Percentiles rank a stretch among this genome's conserved stretches.
Evolutionary conservation across 164 flowering plant species (phyloP).

Genomic region (Nymphaea colorata): DNA sequence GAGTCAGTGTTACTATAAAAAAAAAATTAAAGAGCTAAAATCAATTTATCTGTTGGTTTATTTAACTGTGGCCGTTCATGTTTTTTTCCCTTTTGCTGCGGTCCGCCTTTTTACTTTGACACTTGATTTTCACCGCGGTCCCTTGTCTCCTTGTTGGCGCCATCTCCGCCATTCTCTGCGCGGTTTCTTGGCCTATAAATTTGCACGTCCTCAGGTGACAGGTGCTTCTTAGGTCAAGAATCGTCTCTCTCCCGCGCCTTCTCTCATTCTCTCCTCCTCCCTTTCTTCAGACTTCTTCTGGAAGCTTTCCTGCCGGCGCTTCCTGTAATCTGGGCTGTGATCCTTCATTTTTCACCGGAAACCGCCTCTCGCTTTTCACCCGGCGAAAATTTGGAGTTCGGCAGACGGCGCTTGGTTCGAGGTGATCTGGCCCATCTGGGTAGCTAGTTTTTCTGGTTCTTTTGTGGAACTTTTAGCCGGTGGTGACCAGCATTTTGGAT

Average conservation of each 20-base stretch:
- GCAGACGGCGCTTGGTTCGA: neutral
- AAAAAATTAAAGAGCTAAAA: no score
- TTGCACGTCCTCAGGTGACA: neutral
- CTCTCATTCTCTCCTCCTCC: neutral
- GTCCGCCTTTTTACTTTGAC: neutral
- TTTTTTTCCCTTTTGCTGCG: neutral
- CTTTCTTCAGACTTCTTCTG: no score
- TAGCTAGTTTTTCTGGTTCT: neutral
- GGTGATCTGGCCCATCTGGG: neutral
- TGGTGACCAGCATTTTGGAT: neutral
- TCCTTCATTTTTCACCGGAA: no score
- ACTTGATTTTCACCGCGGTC: neutral
- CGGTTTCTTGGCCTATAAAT: neutral
- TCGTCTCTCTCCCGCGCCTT: neutral
- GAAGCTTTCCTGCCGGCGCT: neutral
- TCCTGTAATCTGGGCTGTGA: neutral
- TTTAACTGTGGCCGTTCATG: no score
- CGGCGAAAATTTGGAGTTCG: no score
- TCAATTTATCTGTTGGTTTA: no score
- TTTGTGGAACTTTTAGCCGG: neutral
- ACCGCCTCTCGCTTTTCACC: no score
- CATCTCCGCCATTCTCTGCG: neutral
- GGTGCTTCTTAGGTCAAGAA: neutral
- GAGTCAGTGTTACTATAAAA: no score
- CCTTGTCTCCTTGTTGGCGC: neutral